Conservation (phyloP, 148 eudicot genomes). For the Chenopodium album region DNA sequence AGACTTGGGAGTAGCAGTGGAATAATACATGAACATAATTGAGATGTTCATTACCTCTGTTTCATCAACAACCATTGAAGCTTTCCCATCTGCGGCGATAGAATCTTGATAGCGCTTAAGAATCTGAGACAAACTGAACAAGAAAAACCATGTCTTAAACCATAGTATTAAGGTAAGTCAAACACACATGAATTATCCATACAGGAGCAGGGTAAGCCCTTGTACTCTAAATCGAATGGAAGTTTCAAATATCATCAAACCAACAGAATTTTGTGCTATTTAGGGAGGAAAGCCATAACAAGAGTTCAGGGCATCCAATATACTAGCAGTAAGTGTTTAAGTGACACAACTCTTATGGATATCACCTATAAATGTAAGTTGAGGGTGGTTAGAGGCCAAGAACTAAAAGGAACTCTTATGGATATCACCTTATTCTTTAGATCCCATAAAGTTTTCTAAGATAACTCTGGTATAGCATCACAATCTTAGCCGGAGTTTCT, state of each 20-base stretch:
- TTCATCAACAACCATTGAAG: conserved; percentile 13
- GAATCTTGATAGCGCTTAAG: conserved; percentile 27
- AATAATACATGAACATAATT: background rate
- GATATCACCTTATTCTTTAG: no score
- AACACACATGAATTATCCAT: background rate
- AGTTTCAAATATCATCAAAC: background rate
- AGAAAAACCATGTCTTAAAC: background rate
- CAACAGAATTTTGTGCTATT: background rate
- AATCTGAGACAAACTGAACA: conserved; percentile 31
- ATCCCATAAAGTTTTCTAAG: no score
- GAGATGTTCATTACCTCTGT: conserved; percentile 15
- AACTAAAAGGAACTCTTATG: no score
- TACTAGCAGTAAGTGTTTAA: no score
- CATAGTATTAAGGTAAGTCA: background rate
- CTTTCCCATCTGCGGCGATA: conserved; percentile 5
- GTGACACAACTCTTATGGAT: no score
- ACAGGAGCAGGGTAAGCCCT: background rate
- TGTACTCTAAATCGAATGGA: background rate
- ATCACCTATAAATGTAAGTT: no score
- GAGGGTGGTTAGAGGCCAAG: no score
- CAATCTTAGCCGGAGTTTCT: no score
- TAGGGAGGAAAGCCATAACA: background rate
- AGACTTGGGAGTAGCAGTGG: background rate
- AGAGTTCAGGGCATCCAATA: background rate
- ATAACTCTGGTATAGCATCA: no score